Conservation (phyloP, 2,329 filamentous ascomycete genomes). For the Aspergillus carbonarius region DNA sequence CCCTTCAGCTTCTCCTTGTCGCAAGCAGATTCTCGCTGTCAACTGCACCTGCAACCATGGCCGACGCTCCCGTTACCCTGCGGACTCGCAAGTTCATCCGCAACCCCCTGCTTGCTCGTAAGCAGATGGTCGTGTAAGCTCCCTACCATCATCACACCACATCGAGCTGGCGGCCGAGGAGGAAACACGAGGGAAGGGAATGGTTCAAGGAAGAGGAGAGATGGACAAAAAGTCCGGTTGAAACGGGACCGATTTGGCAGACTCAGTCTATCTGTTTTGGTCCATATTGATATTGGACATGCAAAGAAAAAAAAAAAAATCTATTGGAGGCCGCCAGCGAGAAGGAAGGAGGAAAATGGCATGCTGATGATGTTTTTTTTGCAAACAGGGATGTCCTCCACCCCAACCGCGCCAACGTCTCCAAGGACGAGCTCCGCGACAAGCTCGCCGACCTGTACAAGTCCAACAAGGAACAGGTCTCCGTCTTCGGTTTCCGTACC, state of each 20-base stretch:
- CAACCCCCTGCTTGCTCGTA: constrained; percentile 97
- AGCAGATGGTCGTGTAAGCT: constrained; percentile 99
- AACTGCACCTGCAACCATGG: constrained; percentile 68
- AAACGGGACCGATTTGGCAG: neutral
- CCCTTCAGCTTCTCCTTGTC: constrained; percentile 25
- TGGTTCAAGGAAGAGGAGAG: constrained; percentile 5
- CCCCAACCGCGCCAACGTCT: constrained; percentile 96
- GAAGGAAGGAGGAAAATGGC: neutral
- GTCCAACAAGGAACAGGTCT: constrained; percentile 95
- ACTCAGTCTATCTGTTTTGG: neutral
- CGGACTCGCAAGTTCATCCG: constrained; percentile 99
- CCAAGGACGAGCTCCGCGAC: constrained; percentile 95
- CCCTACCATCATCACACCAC: constrained; percentile 13
- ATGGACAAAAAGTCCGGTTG: neutral
- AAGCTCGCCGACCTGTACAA: constrained; percentile 98
- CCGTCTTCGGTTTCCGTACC: constrained; percentile 96
- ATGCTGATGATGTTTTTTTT: constrained; percentile 13
- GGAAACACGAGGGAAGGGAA: neutral
- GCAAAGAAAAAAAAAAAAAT: neutral
- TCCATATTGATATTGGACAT: neutral
- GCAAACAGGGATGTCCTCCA: constrained; percentile 91
- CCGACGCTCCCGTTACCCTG: constrained; percentile 75
- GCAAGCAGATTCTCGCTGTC: constrained; percentile 34
- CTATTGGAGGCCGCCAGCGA: neutral
- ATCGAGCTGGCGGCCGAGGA: constrained; percentile 1